These are phyloP conservation scores for Melaleuca alternifolia DNA, from an alignment of 345 rosid genomes.

Conservation along the genomic window DNA sequence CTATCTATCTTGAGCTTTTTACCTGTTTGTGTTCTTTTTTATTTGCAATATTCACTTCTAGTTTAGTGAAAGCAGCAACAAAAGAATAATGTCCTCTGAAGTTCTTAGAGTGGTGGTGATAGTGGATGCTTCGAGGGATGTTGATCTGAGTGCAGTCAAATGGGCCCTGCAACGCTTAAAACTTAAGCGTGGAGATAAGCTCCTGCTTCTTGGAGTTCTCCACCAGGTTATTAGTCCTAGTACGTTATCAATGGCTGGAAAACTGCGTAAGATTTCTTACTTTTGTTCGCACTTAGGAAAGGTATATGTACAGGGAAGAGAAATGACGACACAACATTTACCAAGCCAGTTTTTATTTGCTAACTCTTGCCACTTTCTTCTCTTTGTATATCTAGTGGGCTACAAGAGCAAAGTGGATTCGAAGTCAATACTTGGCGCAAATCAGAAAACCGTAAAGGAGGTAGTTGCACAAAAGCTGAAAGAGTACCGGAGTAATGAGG, in stretches of 20 bases:
- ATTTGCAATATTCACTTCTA: background rate
- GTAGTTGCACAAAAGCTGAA: slow-evolving; percentile 30
- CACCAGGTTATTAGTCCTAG: slow-evolving; percentile 62
- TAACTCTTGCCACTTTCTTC: background rate
- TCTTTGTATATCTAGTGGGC: slow-evolving; percentile 29
- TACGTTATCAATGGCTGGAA: slow-evolving; percentile 36
- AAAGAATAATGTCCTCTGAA: slow-evolving; percentile 15
- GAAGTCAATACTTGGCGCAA: slow-evolving; percentile 28
- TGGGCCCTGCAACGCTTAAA: slow-evolving; percentile 16
- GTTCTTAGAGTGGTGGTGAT: slow-evolving; percentile 36
- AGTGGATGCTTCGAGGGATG: slow-evolving; percentile 31
- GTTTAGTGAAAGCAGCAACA: background rate
- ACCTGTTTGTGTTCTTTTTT: background rate
- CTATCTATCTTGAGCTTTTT: background rate
- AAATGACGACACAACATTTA: background rate
- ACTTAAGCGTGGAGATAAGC: slow-evolving; percentile 35
- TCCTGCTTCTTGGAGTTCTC: slow-evolving; percentile 32
- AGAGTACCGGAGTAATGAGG: slow-evolving; percentile 27
- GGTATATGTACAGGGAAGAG: background rate
- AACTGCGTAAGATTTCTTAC: slow-evolving; percentile 15
- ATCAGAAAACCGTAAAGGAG: slow-evolving; percentile 24
- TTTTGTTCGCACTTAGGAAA: background rate
- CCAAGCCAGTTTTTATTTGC: background rate
- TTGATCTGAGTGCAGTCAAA: slow-evolving; percentile 15
- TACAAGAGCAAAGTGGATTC: slow-evolving; percentile 37